Base-by-base conservation (phyloP, 2,329 filamentous ascomycete genomes). In the Phaeoacremonium minimum region DNA sequence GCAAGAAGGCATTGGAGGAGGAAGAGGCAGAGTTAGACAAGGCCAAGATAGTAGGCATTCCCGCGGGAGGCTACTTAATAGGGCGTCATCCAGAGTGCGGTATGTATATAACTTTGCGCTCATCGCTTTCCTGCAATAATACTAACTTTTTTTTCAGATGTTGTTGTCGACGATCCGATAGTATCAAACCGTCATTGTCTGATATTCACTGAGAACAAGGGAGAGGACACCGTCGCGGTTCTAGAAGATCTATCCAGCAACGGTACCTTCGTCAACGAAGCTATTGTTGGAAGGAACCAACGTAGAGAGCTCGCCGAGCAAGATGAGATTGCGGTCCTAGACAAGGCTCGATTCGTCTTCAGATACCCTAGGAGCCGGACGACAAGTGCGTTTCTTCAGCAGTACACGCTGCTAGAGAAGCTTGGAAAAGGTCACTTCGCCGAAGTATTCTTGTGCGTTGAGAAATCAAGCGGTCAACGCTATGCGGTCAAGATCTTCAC, bases 401-500 rank as follows among this genome's bases (percentile, higher is more conserved):
- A 95, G 56, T 98, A 95, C 64, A 85, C 78, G 4, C 72, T 95
- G 12, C 72, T 88, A 19, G 82, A 93, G 48, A 87, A 89, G 56
- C 77, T 97, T 9, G 93, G 91, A 49, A 95, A 95, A 60, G 91
- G 91, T 4, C 90, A 96, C 55, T 97, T 96, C 57, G 93, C 90
- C 22, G 88, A 91, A 15, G 91, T 97, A 15, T 95, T 93, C 55
- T 69, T 95, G 3, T 95, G 90, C 51, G 77, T 93, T 2, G 90
- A 98, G 59, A 91, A 90, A 55, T 74, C 77, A 14, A 85, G 82
- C 1, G 94, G 93, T 7, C 75, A 81, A 49, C 79, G 85, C 37
- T 97, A 82, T 58, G 93, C 93, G 4, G 93, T 95, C 53, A 98
- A 98, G 68, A 83, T 93, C 41, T 97, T 98, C 55, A 89, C 88